Base-by-base conservation (phyloP, 1,284 basidiomycete species). In the Melampsora larici-populina region DNA sequence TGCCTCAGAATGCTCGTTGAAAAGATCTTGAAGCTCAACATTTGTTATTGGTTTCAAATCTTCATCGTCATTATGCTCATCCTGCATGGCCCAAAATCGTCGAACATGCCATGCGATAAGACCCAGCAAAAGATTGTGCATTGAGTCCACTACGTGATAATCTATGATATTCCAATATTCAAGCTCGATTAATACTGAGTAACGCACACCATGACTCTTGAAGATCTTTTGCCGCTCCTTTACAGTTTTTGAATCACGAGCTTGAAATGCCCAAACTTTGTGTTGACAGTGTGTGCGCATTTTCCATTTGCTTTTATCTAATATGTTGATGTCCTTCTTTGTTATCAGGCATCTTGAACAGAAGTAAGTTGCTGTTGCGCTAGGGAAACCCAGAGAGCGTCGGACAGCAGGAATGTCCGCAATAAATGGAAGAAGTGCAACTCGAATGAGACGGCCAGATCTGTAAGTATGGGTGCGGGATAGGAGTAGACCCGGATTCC, bases 111-210 rank as follows among this genome's bases (percentile, higher is more conserved):
- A 36, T 36, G 36, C 36, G 9, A 36, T 36, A 9, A 36, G 36
- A 36, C 36, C 36, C 36, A 36, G 9, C 9, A 36, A 36, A 36
- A 36, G 36, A 36, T 36, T 74, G 31, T 74, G 64, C 72, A 74
- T 74, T 67, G 72, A 26, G 36, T 74, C 63, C 18, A 74, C 63
- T 17, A 74, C 72, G 26, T 74, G 72, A 55, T 74, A 65, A 7
- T 74, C 49, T 26, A 74, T 48, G n/a, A n/a, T n/a, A n/a, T n/a
- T n/a, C n/a, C n/a, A n/a, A n/a, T n/a, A n/a, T n/a, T n/a, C n/a
- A n/a, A 74, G 64, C 66, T 74, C 63, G 18, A 74, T 40, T 40
- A 74, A n/a, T 33, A 74, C 72, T 4, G 64, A 74, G 31, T 74
- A 74, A 11, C 72, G 7, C 13, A 74, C 48, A 36, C 72, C 72